A percentile compares a stretch with the other conserved stretches of the same genome.
These are phyloP conservation scores for Colletotrichum aenigma DNA, from an alignment of 2,329 filamentous ascomycete species.

Conservation along the genomic window DNA sequence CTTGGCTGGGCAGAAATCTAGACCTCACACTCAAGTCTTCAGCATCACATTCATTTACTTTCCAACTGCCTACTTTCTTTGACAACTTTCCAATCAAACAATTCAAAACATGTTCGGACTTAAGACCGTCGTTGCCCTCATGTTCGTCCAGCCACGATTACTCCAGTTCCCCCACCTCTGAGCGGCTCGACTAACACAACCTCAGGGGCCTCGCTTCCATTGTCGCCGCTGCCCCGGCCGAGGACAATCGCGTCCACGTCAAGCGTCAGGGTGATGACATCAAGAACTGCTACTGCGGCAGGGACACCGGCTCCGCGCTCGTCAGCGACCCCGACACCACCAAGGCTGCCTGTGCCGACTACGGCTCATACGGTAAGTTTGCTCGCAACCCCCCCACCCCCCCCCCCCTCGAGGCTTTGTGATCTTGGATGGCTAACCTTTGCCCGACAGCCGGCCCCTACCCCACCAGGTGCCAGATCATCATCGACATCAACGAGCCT, in stretches of 20 bases:
- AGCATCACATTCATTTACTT: background rate
- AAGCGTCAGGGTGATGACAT: background rate
- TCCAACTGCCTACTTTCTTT: background rate
- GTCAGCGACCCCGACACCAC: background rate
- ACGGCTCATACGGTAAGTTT: background rate
- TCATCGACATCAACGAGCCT: background rate
- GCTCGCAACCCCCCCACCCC: background rate
- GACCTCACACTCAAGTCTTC: background rate
- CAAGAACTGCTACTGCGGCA: background rate
- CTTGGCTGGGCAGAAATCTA: background rate
- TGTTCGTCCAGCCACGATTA: background rate
- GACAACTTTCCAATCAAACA: background rate
- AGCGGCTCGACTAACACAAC: background rate
- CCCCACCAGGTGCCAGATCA: background rate
- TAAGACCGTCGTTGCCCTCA: background rate
- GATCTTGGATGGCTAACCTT: background rate
- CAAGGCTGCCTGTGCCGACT: background rate
- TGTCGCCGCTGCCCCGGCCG: background rate
- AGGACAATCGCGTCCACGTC: background rate
- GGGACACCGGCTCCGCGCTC: background rate
- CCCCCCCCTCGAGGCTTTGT: background rate
- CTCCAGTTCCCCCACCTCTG: accelerated
- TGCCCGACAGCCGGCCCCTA: background rate
- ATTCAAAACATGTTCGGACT: background rate
- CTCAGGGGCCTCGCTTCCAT: background rate